Evolutionary conservation across 306 rosid genomes (phyloP), one percentile per base, ranked within the genome.

Genomic region (Rosa lucieae): DNA sequence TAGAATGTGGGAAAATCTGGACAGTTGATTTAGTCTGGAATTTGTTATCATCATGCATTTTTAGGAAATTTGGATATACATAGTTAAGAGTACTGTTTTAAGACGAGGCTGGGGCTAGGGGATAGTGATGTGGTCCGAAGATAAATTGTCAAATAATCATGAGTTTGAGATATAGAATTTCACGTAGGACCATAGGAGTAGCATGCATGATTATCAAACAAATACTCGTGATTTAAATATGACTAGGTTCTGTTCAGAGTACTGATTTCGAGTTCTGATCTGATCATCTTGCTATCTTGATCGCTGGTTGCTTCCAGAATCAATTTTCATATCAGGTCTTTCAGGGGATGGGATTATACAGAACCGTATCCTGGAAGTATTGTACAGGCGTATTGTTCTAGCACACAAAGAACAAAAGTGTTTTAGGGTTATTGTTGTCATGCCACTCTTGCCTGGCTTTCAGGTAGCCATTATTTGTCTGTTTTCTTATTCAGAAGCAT

Each of bases 321-420:
- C 90, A 87, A 78, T 87, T 87, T 84, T 87, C 59, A 87, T 84
- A 76, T 87, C 90, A 55, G 90, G 90, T 21, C 79, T 87, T 61
- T 67, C 85, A 26, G 84, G 82, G 66, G 90, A 87, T 70, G 88
- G 84, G 46, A 73, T 78, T 32, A 78, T 87, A 65, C 88, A 84
- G 15, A 87, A 87, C 29, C 90, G 88, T 4, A 80, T 87, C 65
- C 71, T 81, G 61, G 90, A 87, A 68, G 77, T 87, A 1, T 66
- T 87, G 18, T 84, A 84, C 78, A 78, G 73, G 69, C 88, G 86
- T 44, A 84, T 84, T 59, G 42, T 77, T 23, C 84, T 67, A 73
- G 88, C 88, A 61, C 70, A 84, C 52, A 84, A 82, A 82, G 87
- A 80, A 70, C 67, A 84, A 58, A 81, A 82, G 77, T 82, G 84